These are phyloP conservation scores for Sporothrix euskadiensis DNA, from an alignment of 2,329 filamentous ascomycete species.

Conservation along the genomic window DNA sequence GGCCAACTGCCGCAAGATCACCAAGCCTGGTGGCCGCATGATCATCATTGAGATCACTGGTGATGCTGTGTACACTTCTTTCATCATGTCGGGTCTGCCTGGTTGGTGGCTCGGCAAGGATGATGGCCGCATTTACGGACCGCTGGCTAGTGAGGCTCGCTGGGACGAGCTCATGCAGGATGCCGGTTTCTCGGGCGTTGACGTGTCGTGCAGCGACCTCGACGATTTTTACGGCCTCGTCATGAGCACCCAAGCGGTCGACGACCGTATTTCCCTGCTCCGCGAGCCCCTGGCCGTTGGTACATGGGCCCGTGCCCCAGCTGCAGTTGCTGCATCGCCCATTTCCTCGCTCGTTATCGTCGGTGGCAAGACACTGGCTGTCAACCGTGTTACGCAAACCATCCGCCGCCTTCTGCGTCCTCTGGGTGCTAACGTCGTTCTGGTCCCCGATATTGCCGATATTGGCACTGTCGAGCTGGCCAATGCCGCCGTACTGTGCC, in stretches of 20 bases:
- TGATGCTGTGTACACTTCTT: conserved; percentile 25
- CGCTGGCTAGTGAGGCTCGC: conserved; percentile 23
- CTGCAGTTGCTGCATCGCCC: not conserved
- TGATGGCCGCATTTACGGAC: conserved; percentile 28
- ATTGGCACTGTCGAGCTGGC: not conserved
- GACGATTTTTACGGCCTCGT: conserved; percentile 30
- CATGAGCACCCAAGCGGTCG: conserved; percentile 35
- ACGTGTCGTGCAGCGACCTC: conserved; percentile 28
- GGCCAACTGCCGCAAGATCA: conserved; percentile 40
- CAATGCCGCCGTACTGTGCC: conserved; percentile 31
- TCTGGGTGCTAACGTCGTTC: conserved; percentile 10
- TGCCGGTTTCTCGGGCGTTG: conserved; percentile 36
- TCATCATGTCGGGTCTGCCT: conserved; percentile 30
- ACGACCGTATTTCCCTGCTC: conserved; percentile 33
- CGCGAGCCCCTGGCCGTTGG: conserved; percentile 31
- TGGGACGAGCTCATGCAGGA: conserved; percentile 35
- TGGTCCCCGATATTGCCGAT: conserved; percentile 16
- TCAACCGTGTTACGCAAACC: conserved; percentile 18
- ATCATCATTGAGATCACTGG: conserved; percentile 32
- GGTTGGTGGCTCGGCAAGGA: conserved; percentile 34
- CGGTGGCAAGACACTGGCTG: conserved; percentile 29
- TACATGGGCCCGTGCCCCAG: conserved; percentile 5
- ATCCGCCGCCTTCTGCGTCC: conserved; percentile 27
- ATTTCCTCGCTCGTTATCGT: conserved; percentile 32
- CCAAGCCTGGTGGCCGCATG: conserved; percentile 46